Base-by-base conservation (phyloP, 306 rosid genomes). In the Urtica urens region DNA sequence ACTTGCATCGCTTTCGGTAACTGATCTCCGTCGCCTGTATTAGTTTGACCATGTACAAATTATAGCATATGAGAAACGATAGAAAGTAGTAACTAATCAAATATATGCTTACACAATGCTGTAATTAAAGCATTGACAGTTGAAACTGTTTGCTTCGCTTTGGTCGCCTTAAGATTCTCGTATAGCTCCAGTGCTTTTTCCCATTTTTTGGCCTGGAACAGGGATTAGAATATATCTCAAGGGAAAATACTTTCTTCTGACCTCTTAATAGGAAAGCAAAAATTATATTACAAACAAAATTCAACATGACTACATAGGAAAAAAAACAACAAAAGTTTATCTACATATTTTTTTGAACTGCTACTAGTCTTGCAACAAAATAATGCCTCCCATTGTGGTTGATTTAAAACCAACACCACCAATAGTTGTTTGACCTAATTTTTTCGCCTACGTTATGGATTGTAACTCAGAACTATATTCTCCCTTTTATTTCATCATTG, bases 71-170 rank as follows among this genome's bases (percentile, higher is more conserved):
- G 20, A 27, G 1, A 7, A 20, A 45, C 9, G 27, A 20, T n/a
- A n/a, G 23, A 45, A 23, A 22, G 1, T 0, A 8, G 23, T 8
- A 45, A 5, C 29, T 7, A 10, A 23, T n/a, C n/a, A n/a, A 14
- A 11, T 49, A 2, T 11, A 11, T 37, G 74, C 97, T 72, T 77
- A 90, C 97, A 90, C 47, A 90, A 72, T 60, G 97, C 92, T 49
- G 92, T 90, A 57, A 90, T 82, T 74, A 81, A 73, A 62, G 97
- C 97, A 69, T 90, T 90, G 63, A 81, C 61, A 49, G 94, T 81
- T 63, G 97, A 77, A 71, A 81, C 95, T 48, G 84, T 72, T 46
- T 31, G 70, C 46, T 55, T 60, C 72, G 71, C 49, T 46, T 81
- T 77, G 51, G 58, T 66, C 51, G 80, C 70, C 60, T 79, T 90